These are phyloP conservation scores for Singerocomus rubriflavus DNA, from an alignment of 1,284 basidiomycete species.

Conservation along the genomic window DNA sequence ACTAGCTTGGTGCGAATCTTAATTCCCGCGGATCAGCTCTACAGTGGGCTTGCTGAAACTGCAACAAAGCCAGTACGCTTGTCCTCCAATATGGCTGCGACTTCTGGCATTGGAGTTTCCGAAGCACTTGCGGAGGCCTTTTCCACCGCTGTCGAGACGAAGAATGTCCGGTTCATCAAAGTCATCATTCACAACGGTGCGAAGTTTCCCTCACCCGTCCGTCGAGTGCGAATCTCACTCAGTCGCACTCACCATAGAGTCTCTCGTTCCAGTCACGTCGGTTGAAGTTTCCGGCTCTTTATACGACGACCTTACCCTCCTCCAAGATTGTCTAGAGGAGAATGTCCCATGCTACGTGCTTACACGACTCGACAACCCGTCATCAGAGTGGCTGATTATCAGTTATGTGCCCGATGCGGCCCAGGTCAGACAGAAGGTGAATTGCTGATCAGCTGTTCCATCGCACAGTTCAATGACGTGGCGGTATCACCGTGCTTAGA, in stretches of 20 bases:
- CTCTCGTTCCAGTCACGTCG: slow-evolving; percentile 56
- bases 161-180: slow-evolving; percentile 65
- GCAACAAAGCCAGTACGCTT: neutral
- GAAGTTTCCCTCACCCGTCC: slow-evolving; percentile 17
- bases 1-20: neutral
- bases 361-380: slow-evolving; percentile 56
- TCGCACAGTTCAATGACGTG: neutral
- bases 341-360: slow-evolving; percentile 71
- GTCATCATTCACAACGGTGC: slow-evolving; percentile 71
- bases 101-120: slow-evolving; percentile 61
- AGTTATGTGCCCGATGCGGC: slow-evolving; percentile 76
- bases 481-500: slow-evolving; percentile 46
- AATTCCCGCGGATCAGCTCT: neutral
- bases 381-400: slow-evolving; percentile 65
- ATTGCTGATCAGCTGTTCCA: slow-evolving; percentile 1
- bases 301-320: slow-evolving; percentile 53
- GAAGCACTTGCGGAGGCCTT: slow-evolving; percentile 52
- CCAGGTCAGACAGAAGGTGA: slow-evolving; percentile 73
- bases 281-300: slow-evolving; percentile 49
- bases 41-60: neutral
- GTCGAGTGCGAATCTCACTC: slow-evolving; percentile 26
- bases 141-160: slow-evolving; percentile 51
- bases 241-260: slow-evolving; percentile 45
- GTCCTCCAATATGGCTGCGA: slow-evolving; percentile 54
- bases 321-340: slow-evolving; percentile 58